Base-by-base conservation (phyloP, 2,329 filamentous ascomycete species). In the Pyrenochaeta sp. region DNA sequence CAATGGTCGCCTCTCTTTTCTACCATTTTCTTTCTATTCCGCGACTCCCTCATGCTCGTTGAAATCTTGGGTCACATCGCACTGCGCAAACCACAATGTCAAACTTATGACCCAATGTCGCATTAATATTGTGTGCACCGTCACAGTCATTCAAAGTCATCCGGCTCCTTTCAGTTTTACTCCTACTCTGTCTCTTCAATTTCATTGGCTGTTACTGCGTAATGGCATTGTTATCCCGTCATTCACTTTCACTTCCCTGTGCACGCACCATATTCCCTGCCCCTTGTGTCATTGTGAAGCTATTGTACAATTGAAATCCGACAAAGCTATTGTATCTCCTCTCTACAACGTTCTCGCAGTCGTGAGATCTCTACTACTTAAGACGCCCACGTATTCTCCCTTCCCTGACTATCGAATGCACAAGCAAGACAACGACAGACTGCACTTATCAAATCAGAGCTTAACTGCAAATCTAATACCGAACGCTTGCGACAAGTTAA, bases 231-330 rank as follows among this genome's bases (percentile, higher is more conserved):
- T 52, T 52, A 45, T 43, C 40, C 56, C 40, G 24, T 59, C 59
- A 64, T 65, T 66, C 64, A 68, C 64, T 46, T 66, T 58, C 59
- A 67, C 55, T 50, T 66, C 56, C 49, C 56, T 52, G 47, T 54
- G 54, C 57, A 53, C 51, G 30, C 48, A 12, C 24, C 45, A 42
- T 39, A 40, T 25, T 53, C 54, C 56, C 58, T 55, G 54, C 27
- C 8, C 52, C 56, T 61, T 67, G 63, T 64, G 54, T 63, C 65
- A 67, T 63, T 69, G 58, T 69, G 64, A 61, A 64, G 50, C 50
- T 57, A 51, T 58, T 60, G 50, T 56, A 22, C 36, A 27, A 46
- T 57, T 48, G 47, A 47, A 40, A 39, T 32, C 43, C 40, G 28
- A 61, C 59, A 65, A 57, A 39, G 54, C 54, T 60, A 59, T 62